Evolutionary conservation across 768 basidiomycete genomes (phyloP).

Genomic region (Macrolepiota fuliginosa): DNA sequence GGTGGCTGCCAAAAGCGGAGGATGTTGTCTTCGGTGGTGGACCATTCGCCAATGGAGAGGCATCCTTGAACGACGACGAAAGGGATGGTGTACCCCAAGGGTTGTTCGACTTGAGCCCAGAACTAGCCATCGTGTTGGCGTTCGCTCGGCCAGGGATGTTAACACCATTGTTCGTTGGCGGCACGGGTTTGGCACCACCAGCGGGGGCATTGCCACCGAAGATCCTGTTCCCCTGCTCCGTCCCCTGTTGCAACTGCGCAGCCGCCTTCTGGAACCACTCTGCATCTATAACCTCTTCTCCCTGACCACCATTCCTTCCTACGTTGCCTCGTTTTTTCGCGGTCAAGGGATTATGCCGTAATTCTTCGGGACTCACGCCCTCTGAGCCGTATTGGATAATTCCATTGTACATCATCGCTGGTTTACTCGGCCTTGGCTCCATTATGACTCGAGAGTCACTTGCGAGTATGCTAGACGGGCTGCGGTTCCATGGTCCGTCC

Average conservation of each 20-base stretch:
- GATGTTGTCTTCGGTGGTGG: not conserved
- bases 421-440: conserved; percentile 11
- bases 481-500: not conserved
- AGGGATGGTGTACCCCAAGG: not conserved
- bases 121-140: not conserved
- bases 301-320: not conserved
- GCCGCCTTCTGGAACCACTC: conserved; percentile 8
- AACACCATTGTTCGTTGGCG: not conserved
- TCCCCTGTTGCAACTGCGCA: conserved; percentile 1
- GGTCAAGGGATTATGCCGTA: not conserved
- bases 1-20: not conserved
- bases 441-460: conserved; percentile 1
- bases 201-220: not conserved
- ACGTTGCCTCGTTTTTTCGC: not conserved
- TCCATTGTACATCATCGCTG: not conserved
- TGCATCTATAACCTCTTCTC: not conserved
- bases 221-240: not conserved
- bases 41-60: not conserved
- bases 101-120: not conserved
- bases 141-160: not conserved
- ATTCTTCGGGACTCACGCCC: not conserved
- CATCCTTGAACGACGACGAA: not conserved
- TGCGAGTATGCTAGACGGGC: conserved; percentile 1
- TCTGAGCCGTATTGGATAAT: conserved; percentile 6
- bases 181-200: not conserved